Base-by-base conservation (phyloP, 129 eudicot genomes). In the Erigeron canadensis region DNA sequence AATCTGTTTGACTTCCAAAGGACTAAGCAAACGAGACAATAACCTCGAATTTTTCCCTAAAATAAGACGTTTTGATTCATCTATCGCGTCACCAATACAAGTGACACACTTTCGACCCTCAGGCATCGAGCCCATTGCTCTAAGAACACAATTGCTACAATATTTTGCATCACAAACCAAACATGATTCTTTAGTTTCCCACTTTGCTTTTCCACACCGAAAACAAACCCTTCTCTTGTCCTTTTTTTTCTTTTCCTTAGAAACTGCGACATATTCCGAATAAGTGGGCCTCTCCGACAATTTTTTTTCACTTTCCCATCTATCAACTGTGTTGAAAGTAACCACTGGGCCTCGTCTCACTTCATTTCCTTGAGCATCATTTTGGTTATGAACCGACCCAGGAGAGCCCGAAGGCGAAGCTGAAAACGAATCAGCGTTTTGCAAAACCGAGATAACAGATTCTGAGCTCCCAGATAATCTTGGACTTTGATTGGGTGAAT, bases 81-180 rank as follows among this genome's bases (percentile, higher is more conserved):
- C 96, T 68, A 95, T 95, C 19, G 96, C 91, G 67, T 88, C 92
- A 15, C 99, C 89, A 63, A 95, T 95, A 84, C 99, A 95, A 48
- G 94, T 83, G 67, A 95, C 99, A 80, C 99, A 95, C 74, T 95
- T 95, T 10, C 99, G 86, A 63, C 99, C 99, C 72, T 95, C 99
- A 2, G 99, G 99, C 99, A 95, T 95, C 13, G 99, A 95, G 0
- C 99, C 99, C 99, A 95, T 95, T 22, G 97, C 97, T 73, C 99
- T 78, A 56, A 95, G 99, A 83, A 95, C 99, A 74, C 99, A 95
- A 71, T 77, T 90, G 64, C 96, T 86, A 62, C 99, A 95, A 63
- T 87, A 95, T 67, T 88, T 95, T 4, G 96, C 87, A 86, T 88
- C 96, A 83, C 99, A 95, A 63, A 95, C 99, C 64, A 95, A 66